phyloP scores from a whole-genome alignment of 73 alveolate species.

The Paramecium caudatum region DNA sequence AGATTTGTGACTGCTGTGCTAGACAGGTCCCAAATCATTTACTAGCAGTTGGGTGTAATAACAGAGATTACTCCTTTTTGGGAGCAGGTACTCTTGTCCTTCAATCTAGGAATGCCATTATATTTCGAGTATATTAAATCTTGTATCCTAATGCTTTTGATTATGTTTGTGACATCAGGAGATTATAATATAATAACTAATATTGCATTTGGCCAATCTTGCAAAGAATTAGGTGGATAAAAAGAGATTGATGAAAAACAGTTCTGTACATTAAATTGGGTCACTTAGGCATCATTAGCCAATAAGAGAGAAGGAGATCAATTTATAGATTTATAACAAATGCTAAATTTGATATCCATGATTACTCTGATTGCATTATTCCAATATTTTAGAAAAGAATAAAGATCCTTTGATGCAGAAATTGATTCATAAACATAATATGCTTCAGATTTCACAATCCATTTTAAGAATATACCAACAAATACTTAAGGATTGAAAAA shows the following conservation, averaged over 20 bases:
- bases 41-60: background rate
- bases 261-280: conserved; percentile 52
- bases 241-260: conserved; percentile 5
- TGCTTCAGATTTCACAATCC: conserved; percentile 39
- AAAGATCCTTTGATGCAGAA: conserved; percentile 36
- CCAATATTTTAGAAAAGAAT: conserved; percentile 38
- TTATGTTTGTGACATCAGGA: conserved; percentile 64
- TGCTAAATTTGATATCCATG: conserved; percentile 31
- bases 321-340: conserved; percentile 40
- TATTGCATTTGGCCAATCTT: conserved; percentile 3
- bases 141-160: conserved; percentile 34
- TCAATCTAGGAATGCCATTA: conserved; percentile 40
- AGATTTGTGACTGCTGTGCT: conserved; percentile 57
- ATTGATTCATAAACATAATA: conserved; percentile 26
- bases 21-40: conserved; percentile 54
- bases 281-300: background rate
- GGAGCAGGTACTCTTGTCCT: conserved; percentile 23
- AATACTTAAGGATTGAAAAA: background rate
- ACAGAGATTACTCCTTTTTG: conserved; percentile 25
- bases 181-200: conserved; percentile 62
- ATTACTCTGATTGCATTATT: conserved; percentile 10
- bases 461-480: conserved; percentile 44
- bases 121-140: conserved; percentile 47
- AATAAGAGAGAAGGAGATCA: conserved; percentile 23
- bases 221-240: background rate